Conservation (phyloP, 2,329 filamentous ascomycete species). For the Neofusicoccum sp. region DNA sequence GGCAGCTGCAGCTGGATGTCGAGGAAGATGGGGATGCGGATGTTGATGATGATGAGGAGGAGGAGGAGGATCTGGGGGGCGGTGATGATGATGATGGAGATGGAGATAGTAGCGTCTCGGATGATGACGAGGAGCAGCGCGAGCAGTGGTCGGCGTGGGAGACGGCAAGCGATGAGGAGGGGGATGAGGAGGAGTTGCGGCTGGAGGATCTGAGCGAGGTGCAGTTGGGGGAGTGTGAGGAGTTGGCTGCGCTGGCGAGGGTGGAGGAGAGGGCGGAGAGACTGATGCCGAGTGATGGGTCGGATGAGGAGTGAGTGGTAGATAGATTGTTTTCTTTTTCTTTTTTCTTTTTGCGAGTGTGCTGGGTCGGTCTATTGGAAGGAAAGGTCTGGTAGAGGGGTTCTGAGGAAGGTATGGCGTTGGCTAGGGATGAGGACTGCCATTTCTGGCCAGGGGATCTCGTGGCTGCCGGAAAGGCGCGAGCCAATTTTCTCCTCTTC, state of each 20-base stretch:
- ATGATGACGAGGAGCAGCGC: no score
- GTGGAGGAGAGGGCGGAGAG: neutral
- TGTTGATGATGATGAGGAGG: neutral
- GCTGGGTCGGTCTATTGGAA: no score
- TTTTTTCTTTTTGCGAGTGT: no score
- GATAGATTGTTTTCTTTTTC: no score
- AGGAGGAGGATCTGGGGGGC: neutral
- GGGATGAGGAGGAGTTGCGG: neutral
- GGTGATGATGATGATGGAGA: neutral
- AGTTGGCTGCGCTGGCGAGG: neutral
- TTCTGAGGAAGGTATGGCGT: no score
- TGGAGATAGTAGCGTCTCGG: neutral
- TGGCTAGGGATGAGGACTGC: no score
- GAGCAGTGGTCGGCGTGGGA: no score
- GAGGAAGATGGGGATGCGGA: neutral
- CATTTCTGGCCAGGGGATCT: no score
- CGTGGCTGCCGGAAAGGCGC: no score
- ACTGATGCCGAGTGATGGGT: neutral
- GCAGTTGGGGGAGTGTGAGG: neutral
- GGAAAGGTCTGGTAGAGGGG: no score
- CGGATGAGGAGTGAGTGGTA: neutral
- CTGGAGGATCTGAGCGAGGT: conserved; percentile 9
- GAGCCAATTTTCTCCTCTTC: no score
- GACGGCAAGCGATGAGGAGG: no score
- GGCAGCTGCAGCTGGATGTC: neutral